A percentile compares a stretch with the other conserved stretches of the same genome.
phyloP scores from a whole-genome alignment of 2,329 filamentous ascomycete species.

The Phaeosphaeria sp. region DNA sequence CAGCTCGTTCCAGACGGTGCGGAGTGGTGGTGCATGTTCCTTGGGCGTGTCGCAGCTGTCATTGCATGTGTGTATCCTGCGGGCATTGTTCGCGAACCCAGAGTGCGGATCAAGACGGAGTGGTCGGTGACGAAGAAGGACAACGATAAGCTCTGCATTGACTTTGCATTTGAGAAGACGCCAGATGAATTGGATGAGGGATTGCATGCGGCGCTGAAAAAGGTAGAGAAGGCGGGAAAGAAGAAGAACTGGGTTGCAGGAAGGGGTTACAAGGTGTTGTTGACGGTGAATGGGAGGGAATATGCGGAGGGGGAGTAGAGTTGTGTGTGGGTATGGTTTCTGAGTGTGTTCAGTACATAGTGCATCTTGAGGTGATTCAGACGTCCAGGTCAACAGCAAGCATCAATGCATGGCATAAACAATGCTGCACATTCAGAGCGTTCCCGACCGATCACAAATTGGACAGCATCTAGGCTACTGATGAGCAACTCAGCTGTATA shows the following conservation, averaged over 20 bases:
- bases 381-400: neutral
- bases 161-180: conserved; percentile 32
- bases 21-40: conserved; percentile 70
- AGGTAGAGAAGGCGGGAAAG: conserved; percentile 47
- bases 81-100: conserved; percentile 55
- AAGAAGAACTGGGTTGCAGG: conserved; percentile 48
- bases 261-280: conserved; percentile 34
- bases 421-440: neutral
- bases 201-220: conserved; percentile 35
- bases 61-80: conserved; percentile 67
- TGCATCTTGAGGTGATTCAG: neutral
- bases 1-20: conserved; percentile 61
- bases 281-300: conserved; percentile 36
- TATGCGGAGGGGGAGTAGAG: conserved; percentile 20
- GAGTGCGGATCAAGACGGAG: conserved; percentile 29
- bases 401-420: neutral
- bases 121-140: conserved; percentile 38
- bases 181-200: conserved; percentile 42
- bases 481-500: conserved; percentile 3
- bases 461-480: neutral
- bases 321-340: neutral
- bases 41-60: conserved; percentile 66
- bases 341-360: neutral
- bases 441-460: neutral
- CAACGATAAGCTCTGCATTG: conserved; percentile 37